Evolutionary conservation across 139 green algal species (phyloP).

Genomic region (Medakamo hakoo): DNA sequence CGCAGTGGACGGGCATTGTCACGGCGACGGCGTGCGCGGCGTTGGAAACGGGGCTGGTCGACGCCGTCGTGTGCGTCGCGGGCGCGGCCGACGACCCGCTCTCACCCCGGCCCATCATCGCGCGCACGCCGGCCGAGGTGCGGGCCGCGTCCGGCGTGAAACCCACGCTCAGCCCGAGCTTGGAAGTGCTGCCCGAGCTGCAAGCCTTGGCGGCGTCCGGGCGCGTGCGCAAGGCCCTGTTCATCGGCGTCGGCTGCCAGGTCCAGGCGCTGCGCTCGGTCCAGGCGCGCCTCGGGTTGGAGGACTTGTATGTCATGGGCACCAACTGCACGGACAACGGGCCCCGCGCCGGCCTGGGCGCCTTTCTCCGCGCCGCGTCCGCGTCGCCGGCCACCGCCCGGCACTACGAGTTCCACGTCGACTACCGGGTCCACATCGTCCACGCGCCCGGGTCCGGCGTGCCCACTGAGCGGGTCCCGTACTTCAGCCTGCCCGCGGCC

Average conservation of each 20-base stretch:
- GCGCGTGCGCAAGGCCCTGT: conserved; percentile 64
- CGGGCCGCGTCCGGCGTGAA: conserved; percentile 78
- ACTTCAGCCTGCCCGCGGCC: conserved; percentile 91
- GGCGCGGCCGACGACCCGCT: conserved; percentile 67
- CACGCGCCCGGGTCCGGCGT: conserved; percentile 44
- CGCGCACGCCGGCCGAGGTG: conserved; percentile 69
- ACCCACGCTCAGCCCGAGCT: conserved; percentile 75
- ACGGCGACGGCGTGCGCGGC: conserved; percentile 63
- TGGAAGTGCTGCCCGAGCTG: conserved; percentile 83
- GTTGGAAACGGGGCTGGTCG: conserved; percentile 65
- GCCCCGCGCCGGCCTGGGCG: conserved; percentile 55
- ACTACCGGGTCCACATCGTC: conserved; percentile 71
- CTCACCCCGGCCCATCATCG: conserved; percentile 63
- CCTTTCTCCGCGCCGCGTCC: conserved; percentile 75
- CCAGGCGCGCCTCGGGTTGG: conserved; percentile 69
- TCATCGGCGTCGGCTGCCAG: conserved; percentile 89
- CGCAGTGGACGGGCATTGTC: conserved; percentile 93
- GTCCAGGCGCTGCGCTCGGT: conserved; percentile 79
- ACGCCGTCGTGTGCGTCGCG: conserved; percentile 92
- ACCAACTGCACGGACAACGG: conserved; percentile 92
- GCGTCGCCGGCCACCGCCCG: conserved; percentile 50
- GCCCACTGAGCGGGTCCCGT: conserved; percentile 78
- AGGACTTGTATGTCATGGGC: conserved; percentile 90
- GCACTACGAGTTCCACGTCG: conserved; percentile 90
- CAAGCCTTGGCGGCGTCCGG: conserved; percentile 57